A percentile compares a stretch with the other conserved stretches of the same genome.
Evolutionary conservation across 2,329 filamentous ascomycete species (phyloP).

Genomic region (Arachnomyces sp.): DNA sequence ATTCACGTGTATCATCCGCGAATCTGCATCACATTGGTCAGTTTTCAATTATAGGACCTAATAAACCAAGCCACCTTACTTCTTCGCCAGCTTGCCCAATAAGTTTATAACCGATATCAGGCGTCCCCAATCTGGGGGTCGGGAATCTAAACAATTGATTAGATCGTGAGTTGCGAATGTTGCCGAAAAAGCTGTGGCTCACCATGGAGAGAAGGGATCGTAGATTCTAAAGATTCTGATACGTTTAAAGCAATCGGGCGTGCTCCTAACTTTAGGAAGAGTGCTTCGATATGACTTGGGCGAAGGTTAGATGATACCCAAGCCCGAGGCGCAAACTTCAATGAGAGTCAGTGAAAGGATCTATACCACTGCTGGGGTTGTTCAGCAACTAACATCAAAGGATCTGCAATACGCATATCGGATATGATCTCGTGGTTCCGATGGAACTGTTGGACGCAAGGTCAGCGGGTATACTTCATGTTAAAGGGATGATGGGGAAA

Average conservation of each 20-base stretch:
- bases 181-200: slow-evolving; percentile 1
- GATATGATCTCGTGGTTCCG: slow-evolving; percentile 48
- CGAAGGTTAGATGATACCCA: slow-evolving; percentile 31
- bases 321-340: slow-evolving; percentile 20
- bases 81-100: slow-evolving; percentile 22
- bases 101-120: slow-evolving; percentile 29
- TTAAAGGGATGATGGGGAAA: slow-evolving; percentile 1
- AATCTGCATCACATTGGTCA: slow-evolving; percentile 20
- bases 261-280: slow-evolving; percentile 55
- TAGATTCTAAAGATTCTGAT: slow-evolving; percentile 21
- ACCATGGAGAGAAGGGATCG: slow-evolving; percentile 8
- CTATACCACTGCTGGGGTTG: too few species aligned
- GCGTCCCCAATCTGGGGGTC: slow-evolving; percentile 11
- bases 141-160: slow-evolving; percentile 8
- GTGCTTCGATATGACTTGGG: slow-evolving; percentile 32
- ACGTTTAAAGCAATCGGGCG: slow-evolving; percentile 36
- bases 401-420: slow-evolving; percentile 52
- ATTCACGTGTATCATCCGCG: slow-evolving; percentile 23
- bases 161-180: slow-evolving; percentile 8
- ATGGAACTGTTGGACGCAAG: slow-evolving; percentile 33
- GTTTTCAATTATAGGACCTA: neutral
- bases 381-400: slow-evolving; percentile 39
- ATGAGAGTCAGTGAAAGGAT: slow-evolving; percentile 9
- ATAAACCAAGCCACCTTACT: slow-evolving; percentile 17
- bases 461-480: slow-evolving; percentile 10